Evolutionary conservation across 371 early-diverging fungal species (phyloP).

Genomic region (Mucor ambiguus): DNA sequence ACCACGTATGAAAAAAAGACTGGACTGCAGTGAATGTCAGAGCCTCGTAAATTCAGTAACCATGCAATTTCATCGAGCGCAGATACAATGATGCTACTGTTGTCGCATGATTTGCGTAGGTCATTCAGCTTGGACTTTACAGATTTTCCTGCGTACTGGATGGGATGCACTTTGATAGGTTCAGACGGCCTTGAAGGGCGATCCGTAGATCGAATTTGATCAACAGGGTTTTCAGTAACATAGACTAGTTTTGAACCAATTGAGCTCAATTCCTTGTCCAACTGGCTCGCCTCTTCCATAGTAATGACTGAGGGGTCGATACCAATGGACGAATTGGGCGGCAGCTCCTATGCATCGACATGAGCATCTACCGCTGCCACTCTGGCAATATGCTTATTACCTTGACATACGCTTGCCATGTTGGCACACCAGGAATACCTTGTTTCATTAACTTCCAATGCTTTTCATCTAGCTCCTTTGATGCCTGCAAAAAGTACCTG

Average conservation of each 20-base stretch:
- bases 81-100: slow-evolving; percentile 68
- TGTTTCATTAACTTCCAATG: slow-evolving; percentile 95
- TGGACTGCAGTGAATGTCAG: slow-evolving; percentile 96
- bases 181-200: slow-evolving; percentile 68
- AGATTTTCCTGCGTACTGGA: slow-evolving; percentile 70
- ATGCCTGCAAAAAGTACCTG: slow-evolving; percentile 97
- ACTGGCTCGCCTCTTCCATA: slow-evolving; percentile 14
- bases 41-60: slow-evolving; percentile 97
- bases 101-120: background rate
- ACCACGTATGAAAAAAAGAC: slow-evolving; percentile 97
- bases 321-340: slow-evolving; percentile 70
- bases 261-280: slow-evolving; percentile 9
- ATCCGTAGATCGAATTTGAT: slow-evolving; percentile 65
- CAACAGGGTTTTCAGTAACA: slow-evolving; percentile 72
- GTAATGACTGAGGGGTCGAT: slow-evolving; percentile 82
- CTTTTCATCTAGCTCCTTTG: slow-evolving; percentile 77
- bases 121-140: slow-evolving; percentile 9
- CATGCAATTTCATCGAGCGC: slow-evolving; percentile 94
- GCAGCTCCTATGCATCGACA: slow-evolving; percentile 56
- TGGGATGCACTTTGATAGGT: slow-evolving; percentile 60
- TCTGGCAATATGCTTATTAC: slow-evolving; percentile 36
- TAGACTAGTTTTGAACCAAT: slow-evolving; percentile 55
- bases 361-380: background rate
- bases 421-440: slow-evolving; percentile 84
- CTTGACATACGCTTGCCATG: slow-evolving; percentile 84